Conservation (phyloP, 345 rosid genomes). For the Aurinia saxatilis region DNA sequence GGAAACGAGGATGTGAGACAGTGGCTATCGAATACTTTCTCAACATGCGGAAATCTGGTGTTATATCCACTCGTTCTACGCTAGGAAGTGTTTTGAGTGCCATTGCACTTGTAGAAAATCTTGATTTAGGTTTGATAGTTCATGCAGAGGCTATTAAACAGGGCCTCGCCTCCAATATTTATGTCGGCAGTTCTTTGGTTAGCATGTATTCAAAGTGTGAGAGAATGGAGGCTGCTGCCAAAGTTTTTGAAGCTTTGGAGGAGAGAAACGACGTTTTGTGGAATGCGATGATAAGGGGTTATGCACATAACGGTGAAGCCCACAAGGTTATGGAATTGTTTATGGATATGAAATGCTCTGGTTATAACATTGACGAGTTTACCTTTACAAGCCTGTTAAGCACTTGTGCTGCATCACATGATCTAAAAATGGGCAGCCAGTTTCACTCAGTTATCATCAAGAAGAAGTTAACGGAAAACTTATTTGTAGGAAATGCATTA, state of each 20-base stretch:
- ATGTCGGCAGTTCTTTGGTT: conserved; percentile 85
- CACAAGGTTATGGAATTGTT: conserved; percentile 49
- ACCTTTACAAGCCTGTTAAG: conserved; percentile 84
- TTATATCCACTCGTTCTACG: conserved; percentile 75
- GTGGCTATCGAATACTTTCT: conserved; percentile 50
- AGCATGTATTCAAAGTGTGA: conserved; percentile 77
- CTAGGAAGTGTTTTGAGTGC: conserved; percentile 83
- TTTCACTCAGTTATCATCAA: conserved; percentile 66
- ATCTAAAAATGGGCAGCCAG: conserved; percentile 54
- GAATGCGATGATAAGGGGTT: conserved; percentile 85
- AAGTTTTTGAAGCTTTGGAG: conserved; percentile 55
- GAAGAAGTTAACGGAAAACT: conserved; percentile 44
- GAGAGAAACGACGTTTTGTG: conserved; percentile 75
- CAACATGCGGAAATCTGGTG: conserved; percentile 57
- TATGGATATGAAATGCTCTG: conserved; percentile 53
- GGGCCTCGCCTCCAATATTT: conserved; percentile 71
- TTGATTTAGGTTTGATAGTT: conserved; percentile 60
- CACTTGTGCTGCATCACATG: conserved; percentile 64
- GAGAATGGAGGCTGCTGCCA: conserved; percentile 56
- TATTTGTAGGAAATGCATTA: conserved; percentile 83
- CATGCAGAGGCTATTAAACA: conserved; percentile 83
- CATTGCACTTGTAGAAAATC: conserved; percentile 45
- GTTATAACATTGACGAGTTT: conserved; percentile 67
- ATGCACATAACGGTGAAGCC: conserved; percentile 61
- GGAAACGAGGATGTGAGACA: conserved; percentile 53